Conservation (phyloP, 768 basidiomycete genomes). For the Hebeloma cylindrosporum region DNA sequence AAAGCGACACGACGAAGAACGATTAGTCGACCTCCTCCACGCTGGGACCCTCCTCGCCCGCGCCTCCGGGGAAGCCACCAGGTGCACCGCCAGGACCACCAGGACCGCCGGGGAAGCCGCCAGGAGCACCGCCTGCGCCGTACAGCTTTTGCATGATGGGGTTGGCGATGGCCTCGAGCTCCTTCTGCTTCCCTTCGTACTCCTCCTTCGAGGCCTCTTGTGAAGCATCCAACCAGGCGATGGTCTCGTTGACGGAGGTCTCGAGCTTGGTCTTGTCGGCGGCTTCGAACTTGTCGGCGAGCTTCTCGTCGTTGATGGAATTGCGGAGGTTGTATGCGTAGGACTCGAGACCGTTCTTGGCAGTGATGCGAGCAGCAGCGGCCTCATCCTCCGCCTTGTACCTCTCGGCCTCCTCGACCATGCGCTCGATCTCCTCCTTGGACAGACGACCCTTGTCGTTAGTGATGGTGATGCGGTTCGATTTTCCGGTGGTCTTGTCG, state of each 20-base stretch:
- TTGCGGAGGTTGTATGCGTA: conserved; percentile 96
- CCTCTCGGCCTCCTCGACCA: conserved; percentile 93
- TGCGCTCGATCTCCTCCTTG: conserved; percentile 98
- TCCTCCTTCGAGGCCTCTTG: conserved; percentile 94
- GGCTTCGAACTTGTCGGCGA: conserved; percentile 83
- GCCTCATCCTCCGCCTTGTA: conserved; percentile 92
- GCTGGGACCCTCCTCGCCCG: conserved; percentile 79
- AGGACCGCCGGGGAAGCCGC: conserved; percentile 54
- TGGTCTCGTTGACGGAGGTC: conserved; percentile 76
- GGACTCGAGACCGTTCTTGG: conserved; percentile 94
- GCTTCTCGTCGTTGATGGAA: conserved; percentile 81
- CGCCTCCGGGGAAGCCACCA: conserved; percentile 65
- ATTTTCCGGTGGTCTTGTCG: conserved; percentile 97
- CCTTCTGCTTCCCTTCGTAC: conserved; percentile 91
- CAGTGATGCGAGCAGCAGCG: conserved; percentile 74
- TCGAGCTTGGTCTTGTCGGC: conserved; percentile 86
- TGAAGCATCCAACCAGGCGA: conserved; percentile 82
- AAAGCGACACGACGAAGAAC: conserved; percentile 16
- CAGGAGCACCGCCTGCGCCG: conserved; percentile 60
- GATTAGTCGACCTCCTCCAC: conserved; percentile 86
- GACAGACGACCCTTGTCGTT: conserved; percentile 97
- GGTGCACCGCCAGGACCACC: conserved; percentile 59
- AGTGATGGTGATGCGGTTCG: conserved; percentile 90
- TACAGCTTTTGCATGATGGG: conserved; percentile 76
- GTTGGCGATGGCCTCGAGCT: conserved; percentile 82